Conservation (phyloP, 2,329 filamentous ascomycete species). For the Lasiodiplodia sp. region DNA sequence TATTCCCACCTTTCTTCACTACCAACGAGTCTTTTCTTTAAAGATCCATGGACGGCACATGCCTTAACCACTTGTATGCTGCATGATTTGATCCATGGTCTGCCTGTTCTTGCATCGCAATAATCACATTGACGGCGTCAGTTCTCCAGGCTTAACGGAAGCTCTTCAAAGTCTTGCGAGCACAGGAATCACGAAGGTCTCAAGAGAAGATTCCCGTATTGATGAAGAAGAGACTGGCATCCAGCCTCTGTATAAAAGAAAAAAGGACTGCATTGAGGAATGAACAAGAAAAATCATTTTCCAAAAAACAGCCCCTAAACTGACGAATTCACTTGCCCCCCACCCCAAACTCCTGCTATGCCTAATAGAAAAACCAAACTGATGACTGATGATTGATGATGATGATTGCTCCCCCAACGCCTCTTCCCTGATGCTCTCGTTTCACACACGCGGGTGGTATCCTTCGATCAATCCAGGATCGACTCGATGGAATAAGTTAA, state of each 20-base stretch:
- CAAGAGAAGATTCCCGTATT: not conserved
- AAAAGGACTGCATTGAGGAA: not conserved
- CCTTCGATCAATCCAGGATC: not conserved
- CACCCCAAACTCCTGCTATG: not conserved
- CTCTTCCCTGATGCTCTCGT: slow-evolving; percentile 3
- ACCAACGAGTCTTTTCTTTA: too few species aligned
- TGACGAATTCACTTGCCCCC: not conserved
- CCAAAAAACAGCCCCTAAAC: not conserved
- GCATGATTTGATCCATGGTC: too few species aligned
- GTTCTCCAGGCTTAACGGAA: not conserved
- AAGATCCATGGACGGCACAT: too few species aligned
- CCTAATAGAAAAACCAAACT: not conserved
- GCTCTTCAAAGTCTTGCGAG: not conserved
- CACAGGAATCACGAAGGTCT: not conserved
- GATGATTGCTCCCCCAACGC: not conserved
- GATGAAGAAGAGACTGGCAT: not conserved
- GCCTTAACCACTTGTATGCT: too few species aligned
- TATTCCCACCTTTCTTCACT: too few species aligned
- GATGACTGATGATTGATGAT: not conserved
- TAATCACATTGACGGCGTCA: too few species aligned
- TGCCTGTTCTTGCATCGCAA: not conserved
- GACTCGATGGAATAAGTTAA: not conserved
- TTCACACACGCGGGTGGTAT: not conserved
- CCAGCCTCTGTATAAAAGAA: not conserved
- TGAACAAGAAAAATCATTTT: not conserved